Evolutionary conservation across 2,329 filamentous ascomycete genomes (phyloP), one percentile per base, ranked within the genome.

Genomic region (Colletotrichum sp.): DNA sequence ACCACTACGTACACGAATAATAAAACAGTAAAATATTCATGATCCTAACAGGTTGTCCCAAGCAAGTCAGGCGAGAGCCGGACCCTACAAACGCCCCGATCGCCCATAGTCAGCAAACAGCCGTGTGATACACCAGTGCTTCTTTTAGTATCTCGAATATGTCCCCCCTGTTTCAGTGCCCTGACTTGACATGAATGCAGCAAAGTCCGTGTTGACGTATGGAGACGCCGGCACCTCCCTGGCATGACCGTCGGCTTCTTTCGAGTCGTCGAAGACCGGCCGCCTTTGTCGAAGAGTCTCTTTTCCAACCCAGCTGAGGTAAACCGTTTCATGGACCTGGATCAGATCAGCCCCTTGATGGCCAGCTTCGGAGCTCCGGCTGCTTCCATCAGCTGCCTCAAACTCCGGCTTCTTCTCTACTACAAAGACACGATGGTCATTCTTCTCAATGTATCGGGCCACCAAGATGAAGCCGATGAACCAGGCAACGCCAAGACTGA

Each of bases 261-360:
- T 72, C 11, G 47, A 16, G 29, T 74, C 69, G 16, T 72, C 63
- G 15, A 74, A 67, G 9, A n/a, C 62, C 13, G 63, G 67, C n/a
- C 62, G 64, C 27, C 71, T 64, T 24, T 51, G 59, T 21, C 72
- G 72, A 6, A 76, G 74, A 15, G 79, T 78, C 64, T 83, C 82
- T 18, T 73, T 78, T 1, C 79, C 82, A 18, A 81, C 79, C 82
- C 82, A 83, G 59, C 80, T 80, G 16, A 83, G 69, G 64, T 81
- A 83, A 0, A 83, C 81, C 8, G 81, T 83, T 76, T 83, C 82
- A n/a, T 83, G 82, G 9, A 82, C 78, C 31, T 83, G 78, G 4
- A 83, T 78, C 33, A 83, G 78, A 0, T 81, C 81, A 7, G 64
- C 66, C 9, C 72, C 69, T 12, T 6, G 3, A 16, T 73, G 55